phyloP scores from a whole-genome alignment of 1,284 basidiomycete species.

The Tilletia setariae region DNA sequence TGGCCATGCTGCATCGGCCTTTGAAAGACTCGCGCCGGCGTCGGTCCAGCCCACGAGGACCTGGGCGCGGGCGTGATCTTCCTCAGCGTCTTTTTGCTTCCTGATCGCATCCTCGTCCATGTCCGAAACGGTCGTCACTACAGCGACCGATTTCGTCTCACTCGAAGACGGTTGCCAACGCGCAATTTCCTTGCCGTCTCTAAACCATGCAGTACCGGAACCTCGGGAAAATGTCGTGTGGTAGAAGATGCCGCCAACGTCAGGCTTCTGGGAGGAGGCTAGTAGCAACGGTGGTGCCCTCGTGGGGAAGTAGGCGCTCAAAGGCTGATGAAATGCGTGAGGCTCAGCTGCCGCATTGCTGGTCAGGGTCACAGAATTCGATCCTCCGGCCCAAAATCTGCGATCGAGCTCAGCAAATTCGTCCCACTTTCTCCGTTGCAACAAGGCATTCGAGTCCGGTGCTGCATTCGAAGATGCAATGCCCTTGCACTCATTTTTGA shows the following conservation, averaged over 20 bases:
- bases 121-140: neutral
- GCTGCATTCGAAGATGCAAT: conserved; percentile 19
- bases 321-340: conserved; percentile 15
- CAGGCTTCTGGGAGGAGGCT: neutral
- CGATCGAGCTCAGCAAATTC: neutral
- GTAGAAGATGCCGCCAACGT: conserved; percentile 22
- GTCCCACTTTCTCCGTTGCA: conserved; percentile 4
- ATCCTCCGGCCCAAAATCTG: conserved; percentile 6
- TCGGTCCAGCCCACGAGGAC: conserved; percentile 28
- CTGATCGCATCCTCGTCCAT: neutral
- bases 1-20: conserved; percentile 27
- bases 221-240: conserved; percentile 39
- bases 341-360: neutral
- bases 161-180: conserved; percentile 11
- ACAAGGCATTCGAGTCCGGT: neutral
- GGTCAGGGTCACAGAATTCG: neutral
- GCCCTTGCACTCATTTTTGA: too few species aligned
- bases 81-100: neutral
- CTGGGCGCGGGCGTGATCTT: neutral
- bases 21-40: conserved; percentile 29
- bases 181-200: conserved; percentile 28
- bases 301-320: conserved; percentile 20
- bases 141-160: neutral
- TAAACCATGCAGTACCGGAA: conserved; percentile 36
- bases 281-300: conserved; percentile 15